Conservation (phyloP, 2,329 filamentous ascomycete species). For the Talaromyces rugulosus region DNA sequence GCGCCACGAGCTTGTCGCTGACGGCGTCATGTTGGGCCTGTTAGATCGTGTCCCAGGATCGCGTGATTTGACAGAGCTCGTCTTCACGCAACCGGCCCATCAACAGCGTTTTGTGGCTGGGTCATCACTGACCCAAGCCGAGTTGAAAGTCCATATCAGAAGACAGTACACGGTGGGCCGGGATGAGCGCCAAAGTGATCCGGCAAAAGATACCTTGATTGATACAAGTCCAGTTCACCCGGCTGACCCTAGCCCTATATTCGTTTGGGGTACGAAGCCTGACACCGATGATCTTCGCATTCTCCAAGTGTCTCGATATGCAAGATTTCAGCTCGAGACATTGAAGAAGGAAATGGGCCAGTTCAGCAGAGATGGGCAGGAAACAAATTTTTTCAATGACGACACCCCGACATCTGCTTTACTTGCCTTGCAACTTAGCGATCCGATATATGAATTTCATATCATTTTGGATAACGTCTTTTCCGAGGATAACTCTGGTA, state of each 20-base stretch:
- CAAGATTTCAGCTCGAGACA: not conserved
- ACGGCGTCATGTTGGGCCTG: slow-evolving; percentile 30
- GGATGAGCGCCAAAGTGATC: too few species aligned
- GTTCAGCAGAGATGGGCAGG: not conserved
- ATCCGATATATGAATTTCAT: slow-evolving; percentile 14
- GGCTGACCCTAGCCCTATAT: not conserved
- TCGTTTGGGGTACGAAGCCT: not conserved
- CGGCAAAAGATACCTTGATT: too few species aligned
- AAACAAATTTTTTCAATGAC: slow-evolving; percentile 7
- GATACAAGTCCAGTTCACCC: not conserved
- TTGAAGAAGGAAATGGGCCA: not conserved
- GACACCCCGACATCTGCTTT: slow-evolving; percentile 14
- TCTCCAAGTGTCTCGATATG: not conserved
- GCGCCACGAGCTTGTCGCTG: slow-evolving; percentile 28
- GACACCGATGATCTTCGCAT: not conserved
- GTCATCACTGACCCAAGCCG: slow-evolving; percentile 17
- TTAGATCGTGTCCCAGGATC: slow-evolving; percentile 24
- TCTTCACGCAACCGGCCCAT: slow-evolving; percentile 34
- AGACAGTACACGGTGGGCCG: too few species aligned
- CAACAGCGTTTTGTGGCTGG: too few species aligned
- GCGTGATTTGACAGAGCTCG: slow-evolving; percentile 23
- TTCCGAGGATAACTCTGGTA: too few species aligned
- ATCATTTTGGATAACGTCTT: too few species aligned
- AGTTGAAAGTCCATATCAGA: too few species aligned
- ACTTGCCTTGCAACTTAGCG: slow-evolving; percentile 20